Percentiles rank a stretch among this genome's conserved stretches.
phyloP scores from a whole-genome alignment of 2,329 filamentous ascomycete species.

The Byssochlamys sp. region DNA sequence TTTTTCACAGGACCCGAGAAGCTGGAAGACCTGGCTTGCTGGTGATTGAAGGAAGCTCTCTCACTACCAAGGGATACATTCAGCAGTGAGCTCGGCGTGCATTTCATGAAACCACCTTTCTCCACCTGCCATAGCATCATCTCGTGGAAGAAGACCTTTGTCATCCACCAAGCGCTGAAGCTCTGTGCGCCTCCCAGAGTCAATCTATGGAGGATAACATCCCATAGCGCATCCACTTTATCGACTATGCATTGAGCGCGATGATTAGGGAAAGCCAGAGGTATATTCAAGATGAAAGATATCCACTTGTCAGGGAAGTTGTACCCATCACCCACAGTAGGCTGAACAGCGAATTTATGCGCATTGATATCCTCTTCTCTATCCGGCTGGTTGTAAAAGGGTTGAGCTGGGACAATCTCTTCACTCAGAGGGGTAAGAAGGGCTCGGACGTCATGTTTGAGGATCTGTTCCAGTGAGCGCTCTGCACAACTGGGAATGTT shows the following conservation, averaged over 20 bases:
- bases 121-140: conserved; percentile 85
- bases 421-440: conserved; percentile 33
- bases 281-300: conserved; percentile 34
- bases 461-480: conserved; percentile 25
- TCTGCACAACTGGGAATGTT: conserved; percentile 33
- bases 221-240: conserved; percentile 36
- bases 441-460: conserved; percentile 36
- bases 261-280: conserved; percentile 31
- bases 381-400: conserved; percentile 27
- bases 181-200: conserved; percentile 37
- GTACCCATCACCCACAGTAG: conserved; percentile 28
- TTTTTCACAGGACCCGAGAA: conserved; percentile 8
- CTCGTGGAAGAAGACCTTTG: conserved; percentile 90
- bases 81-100: conserved; percentile 30
- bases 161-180: conserved; percentile 52
- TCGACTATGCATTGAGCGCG: conserved; percentile 37
- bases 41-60: conserved; percentile 12
- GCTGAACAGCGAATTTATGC: conserved; percentile 28
- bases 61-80: conserved; percentile 16
- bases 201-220: conserved; percentile 34
- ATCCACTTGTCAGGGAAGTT: conserved; percentile 43
- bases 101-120: conserved; percentile 74
- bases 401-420: conserved; percentile 17
- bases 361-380: conserved; percentile 20
- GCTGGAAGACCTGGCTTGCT: conserved; percentile 14